Conservation (phyloP, 352 stramenopile genomes). For the Phytophthora pisi region DNA sequence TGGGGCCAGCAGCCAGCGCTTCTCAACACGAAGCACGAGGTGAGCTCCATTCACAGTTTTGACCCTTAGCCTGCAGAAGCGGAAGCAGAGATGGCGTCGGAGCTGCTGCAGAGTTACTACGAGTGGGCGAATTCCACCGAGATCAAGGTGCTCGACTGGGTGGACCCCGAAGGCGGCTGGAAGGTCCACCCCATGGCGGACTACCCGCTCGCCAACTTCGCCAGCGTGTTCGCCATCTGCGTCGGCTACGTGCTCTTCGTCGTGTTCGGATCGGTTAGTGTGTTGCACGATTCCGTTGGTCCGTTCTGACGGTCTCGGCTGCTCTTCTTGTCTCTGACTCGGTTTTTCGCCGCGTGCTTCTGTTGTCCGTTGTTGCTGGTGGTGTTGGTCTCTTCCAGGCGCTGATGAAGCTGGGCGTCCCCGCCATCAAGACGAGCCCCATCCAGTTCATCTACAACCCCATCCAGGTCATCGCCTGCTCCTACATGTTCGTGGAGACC, state of each 20-base stretch:
- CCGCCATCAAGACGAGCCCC: conserved; percentile 56
- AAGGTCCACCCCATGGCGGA: conserved; percentile 66
- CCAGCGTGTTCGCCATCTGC: conserved; percentile 61
- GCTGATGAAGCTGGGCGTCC: conserved; percentile 59
- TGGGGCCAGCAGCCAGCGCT: conserved; percentile 10
- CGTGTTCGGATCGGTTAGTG: conserved; percentile 58
- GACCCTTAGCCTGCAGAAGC: conserved; percentile 5
- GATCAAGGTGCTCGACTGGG: conserved; percentile 52
- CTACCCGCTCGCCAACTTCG: conserved; percentile 71
- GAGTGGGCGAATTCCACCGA: conserved; percentile 63
- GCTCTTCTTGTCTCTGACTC: conserved; percentile 5
- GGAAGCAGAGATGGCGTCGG: conserved; percentile 25
- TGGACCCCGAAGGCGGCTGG: conserved; percentile 63
- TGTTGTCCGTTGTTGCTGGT: conserved; percentile 2
- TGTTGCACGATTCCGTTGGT: conserved; percentile 3
- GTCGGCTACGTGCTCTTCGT: conserved; percentile 74
- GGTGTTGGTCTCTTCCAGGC: conserved; percentile 17
- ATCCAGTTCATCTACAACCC: conserved; percentile 97
- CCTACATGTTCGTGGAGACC: conserved; percentile 94
- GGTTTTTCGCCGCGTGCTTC: background rate
- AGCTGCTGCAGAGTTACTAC: conserved; percentile 54
- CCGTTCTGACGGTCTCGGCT: conserved; percentile 2
- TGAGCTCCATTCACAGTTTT: conserved; percentile 32
- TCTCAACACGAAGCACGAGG: background rate
- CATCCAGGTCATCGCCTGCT: conserved; percentile 92